Evolutionary conservation across 1,284 basidiomycete species (phyloP).

Genomic region (Sporisorium scitamineum): DNA sequence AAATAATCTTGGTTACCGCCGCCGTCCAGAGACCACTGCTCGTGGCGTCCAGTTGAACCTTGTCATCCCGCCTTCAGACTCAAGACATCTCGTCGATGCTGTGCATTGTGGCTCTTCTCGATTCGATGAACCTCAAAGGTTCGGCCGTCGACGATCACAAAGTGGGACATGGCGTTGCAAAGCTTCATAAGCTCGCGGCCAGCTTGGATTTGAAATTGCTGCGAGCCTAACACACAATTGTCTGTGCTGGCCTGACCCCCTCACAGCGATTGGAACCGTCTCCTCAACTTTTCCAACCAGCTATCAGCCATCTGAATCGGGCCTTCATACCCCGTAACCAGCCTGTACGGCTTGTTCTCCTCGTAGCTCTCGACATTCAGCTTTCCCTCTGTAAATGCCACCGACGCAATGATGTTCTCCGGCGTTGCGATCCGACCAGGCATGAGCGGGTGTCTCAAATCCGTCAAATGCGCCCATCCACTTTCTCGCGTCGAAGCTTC

Average conservation of each 20-base stretch:
- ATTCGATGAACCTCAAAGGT: background rate
- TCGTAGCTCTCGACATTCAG: constrained; percentile 59
- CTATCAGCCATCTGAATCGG: constrained; percentile 55
- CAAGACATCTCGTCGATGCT: background rate
- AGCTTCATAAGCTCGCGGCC: too few relatives aligned
- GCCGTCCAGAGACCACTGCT: too few relatives aligned
- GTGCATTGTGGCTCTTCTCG: too few relatives aligned
- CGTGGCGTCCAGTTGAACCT: background rate
- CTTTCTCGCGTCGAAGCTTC: constrained; percentile 60
- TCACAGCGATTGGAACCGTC: constrained; percentile 28
- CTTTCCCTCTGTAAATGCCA: constrained; percentile 60
- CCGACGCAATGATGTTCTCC: constrained; percentile 63
- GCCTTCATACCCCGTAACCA: constrained; percentile 60
- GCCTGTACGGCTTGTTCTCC: constrained; percentile 61
- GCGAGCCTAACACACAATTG: too few relatives aligned
- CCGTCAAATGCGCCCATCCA: constrained; percentile 65
- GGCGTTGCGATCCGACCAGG: constrained; percentile 64
- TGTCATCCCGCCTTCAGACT: background rate
- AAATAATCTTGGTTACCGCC: background rate
- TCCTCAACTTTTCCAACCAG: constrained; percentile 47
- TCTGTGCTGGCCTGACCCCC: background rate
- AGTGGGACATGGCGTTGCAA: background rate
- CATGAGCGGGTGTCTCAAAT: constrained; percentile 60
- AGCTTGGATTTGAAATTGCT: background rate
- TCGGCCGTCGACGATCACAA: background rate